These are phyloP conservation scores for Mortierella alpina DNA, from an alignment of 192 early-diverging fungal species.

Conservation along the genomic window DNA sequence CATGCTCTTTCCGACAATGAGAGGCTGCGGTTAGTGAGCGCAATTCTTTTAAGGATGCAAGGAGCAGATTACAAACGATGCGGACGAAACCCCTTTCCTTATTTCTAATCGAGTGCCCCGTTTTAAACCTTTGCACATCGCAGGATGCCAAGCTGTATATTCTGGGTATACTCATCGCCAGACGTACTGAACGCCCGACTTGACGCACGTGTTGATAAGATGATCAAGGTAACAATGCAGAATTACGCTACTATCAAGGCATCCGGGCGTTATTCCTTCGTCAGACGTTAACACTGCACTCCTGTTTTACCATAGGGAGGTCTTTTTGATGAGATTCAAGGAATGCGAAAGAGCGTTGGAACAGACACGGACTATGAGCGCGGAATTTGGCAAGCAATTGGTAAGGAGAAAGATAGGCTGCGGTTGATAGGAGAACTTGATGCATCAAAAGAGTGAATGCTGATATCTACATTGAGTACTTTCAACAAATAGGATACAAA, in stretches of 20 bases:
- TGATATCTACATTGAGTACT: neutral
- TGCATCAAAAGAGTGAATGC: neutral
- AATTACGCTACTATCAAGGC: too few relatives aligned
- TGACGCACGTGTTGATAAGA: slow-evolving; percentile 86
- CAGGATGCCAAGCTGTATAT: slow-evolving; percentile 80
- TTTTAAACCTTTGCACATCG: neutral
- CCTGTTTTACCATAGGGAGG: slow-evolving; percentile 48
- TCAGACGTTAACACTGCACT: neutral
- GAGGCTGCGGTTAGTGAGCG: slow-evolving; percentile 28
- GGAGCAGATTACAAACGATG: too few relatives aligned
- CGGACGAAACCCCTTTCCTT: too few relatives aligned
- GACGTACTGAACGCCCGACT: slow-evolving; percentile 77
- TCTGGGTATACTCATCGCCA: slow-evolving; percentile 89
- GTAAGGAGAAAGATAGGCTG: slow-evolving; percentile 53
- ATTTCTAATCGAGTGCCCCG: too few relatives aligned
- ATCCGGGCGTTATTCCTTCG: neutral
- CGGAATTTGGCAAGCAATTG: slow-evolving; percentile 82
- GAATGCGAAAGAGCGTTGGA: slow-evolving; percentile 64
- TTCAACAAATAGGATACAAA: slow-evolving; percentile 77
- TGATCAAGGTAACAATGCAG: slow-evolving; percentile 75
- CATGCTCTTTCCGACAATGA: slow-evolving; percentile 59
- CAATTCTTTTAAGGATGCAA: too few relatives aligned
- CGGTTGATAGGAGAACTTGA: slow-evolving; percentile 5
- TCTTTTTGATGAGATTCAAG: slow-evolving; percentile 66
- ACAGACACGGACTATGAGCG: slow-evolving; percentile 64